Conservation (phyloP, 345 rosid species). For the Gynandropsis gynandra region DNA sequence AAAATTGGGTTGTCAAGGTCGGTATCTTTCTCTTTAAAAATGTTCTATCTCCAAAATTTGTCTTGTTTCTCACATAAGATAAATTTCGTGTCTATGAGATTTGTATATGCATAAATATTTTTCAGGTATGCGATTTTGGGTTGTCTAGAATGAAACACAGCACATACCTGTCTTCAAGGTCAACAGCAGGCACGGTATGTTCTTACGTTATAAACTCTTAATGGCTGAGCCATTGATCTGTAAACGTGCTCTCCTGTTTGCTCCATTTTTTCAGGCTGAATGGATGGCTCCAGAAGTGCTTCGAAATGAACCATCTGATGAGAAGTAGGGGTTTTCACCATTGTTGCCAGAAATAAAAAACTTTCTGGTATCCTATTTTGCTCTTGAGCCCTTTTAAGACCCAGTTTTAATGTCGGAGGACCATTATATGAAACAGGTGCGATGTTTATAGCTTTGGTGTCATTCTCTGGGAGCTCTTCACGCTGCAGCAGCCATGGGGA, state of each 20-base stretch:
- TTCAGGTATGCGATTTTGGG: constrained; percentile 89
- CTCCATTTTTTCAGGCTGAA: constrained; percentile 59
- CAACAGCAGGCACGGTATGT: constrained; percentile 94
- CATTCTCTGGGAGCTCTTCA: constrained; percentile 84
- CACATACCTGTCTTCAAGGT: constrained; percentile 86
- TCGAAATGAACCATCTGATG: constrained; percentile 89
- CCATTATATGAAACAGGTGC: constrained; percentile 45
- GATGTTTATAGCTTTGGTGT: constrained; percentile 98
- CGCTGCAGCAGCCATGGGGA: constrained; percentile 90
- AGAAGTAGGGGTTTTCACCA: constrained; percentile 51
- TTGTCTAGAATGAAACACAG: constrained; percentile 89
- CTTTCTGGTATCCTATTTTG: neutral
- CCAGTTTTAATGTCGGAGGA: neutral
- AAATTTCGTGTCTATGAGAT: neutral
- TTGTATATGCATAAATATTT: neutral
- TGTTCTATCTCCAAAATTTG: neutral
- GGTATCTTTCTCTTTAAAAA: neutral
- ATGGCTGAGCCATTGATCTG: neutral
- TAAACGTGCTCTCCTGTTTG: neutral
- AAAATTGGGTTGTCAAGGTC: constrained; percentile 97
- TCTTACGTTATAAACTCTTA: constrained; percentile 12
- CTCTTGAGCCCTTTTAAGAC: neutral
- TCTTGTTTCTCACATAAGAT: neutral
- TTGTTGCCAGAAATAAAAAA: neutral
- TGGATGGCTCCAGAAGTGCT: constrained; percentile 99